Conservation (phyloP, 2,329 filamentous ascomycete genomes). For the Stachybotrys echinatus region DNA sequence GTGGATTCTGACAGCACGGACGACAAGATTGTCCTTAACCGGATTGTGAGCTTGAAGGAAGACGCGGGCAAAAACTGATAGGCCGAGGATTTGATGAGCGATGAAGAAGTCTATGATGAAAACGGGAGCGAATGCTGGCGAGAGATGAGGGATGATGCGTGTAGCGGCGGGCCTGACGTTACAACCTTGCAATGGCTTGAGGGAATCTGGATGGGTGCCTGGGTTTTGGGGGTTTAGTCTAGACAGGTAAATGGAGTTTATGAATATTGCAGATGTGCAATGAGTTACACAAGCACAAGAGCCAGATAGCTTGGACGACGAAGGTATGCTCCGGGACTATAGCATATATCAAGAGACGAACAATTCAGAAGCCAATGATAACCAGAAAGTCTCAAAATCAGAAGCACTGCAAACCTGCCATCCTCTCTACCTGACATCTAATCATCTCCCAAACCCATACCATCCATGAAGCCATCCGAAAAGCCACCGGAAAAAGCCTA, state of each 20-base stretch:
- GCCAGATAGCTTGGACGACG: too few species aligned
- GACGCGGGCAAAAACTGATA: constrained; percentile 59
- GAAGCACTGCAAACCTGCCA: not conserved
- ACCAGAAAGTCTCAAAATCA: too few species aligned
- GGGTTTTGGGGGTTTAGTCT: too few species aligned
- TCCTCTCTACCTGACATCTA: too few species aligned
- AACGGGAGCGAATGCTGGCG: not conserved
- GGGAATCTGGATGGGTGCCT: not conserved
- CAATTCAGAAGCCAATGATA: too few species aligned
- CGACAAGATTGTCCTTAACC: constrained; percentile 81
- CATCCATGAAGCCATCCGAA: not conserved
- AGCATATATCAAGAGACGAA: too few species aligned
- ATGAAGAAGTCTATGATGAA: too few species aligned
- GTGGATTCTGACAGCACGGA: constrained; percentile 74
- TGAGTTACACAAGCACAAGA: too few species aligned
- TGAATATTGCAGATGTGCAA: not conserved
- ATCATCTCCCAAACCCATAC: too few species aligned
- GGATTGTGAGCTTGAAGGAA: constrained; percentile 89
- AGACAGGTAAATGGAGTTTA: not conserved
- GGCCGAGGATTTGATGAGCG: not conserved
- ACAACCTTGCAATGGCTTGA: not conserved
- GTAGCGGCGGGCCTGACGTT: not conserved
- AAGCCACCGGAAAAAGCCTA: not conserved
- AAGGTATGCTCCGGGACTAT: too few species aligned
- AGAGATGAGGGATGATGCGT: not conserved